Percentiles rank a stretch among this genome's conserved stretches.
These are phyloP conservation scores for Speleostelium caveatum DNA, from an alignment of 78 protist species.

Conservation along the genomic window DNA sequence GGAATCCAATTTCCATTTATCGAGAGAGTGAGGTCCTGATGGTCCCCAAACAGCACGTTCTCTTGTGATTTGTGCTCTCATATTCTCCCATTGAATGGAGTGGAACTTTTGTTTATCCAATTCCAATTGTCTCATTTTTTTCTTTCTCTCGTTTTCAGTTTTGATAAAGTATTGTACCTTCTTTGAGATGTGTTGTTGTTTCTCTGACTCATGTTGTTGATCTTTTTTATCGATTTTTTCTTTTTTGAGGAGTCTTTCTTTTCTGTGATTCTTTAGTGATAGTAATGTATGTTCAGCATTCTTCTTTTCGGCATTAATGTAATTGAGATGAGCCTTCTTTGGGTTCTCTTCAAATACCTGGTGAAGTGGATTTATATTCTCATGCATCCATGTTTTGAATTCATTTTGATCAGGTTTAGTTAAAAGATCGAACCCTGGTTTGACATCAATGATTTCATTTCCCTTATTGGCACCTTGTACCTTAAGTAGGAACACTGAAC, in stretches of 20 bases:
- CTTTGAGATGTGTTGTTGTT: slow-evolving; percentile 25
- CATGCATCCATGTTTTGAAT: slow-evolving; percentile 30
- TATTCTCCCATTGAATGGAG: slow-evolving; percentile 59
- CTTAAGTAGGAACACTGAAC: neutral
- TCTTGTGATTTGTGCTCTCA: slow-evolving; percentile 62
- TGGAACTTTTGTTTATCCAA: slow-evolving; percentile 66
- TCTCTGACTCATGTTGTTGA: slow-evolving; percentile 7
- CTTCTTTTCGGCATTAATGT: slow-evolving; percentile 3
- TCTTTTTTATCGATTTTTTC: slow-evolving; percentile 23
- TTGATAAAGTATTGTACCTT: slow-evolving; percentile 48
- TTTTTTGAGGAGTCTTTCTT: slow-evolving; percentile 1
- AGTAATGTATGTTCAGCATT: slow-evolving; percentile 12
- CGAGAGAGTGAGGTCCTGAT: slow-evolving; percentile 33
- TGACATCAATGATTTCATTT: slow-evolving; percentile 27
- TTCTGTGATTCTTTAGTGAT: slow-evolving; percentile 7
- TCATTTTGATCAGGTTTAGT: neutral
- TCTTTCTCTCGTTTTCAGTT: slow-evolving; percentile 39
- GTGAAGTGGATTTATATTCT: slow-evolving; percentile 10
- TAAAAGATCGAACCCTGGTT: slow-evolving; percentile 49
- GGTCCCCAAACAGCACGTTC: slow-evolving; percentile 82
- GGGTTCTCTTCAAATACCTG: slow-evolving; percentile 65
- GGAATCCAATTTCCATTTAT: slow-evolving; percentile 79
- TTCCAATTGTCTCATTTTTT: slow-evolving; percentile 51
- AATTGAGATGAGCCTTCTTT: slow-evolving; percentile 13
- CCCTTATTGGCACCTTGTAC: neutral